Percentiles rank a stretch among this genome's conserved stretches.
Conservation (phyloP, 345 rosid species). For the Rhizophora mangle region DNA sequence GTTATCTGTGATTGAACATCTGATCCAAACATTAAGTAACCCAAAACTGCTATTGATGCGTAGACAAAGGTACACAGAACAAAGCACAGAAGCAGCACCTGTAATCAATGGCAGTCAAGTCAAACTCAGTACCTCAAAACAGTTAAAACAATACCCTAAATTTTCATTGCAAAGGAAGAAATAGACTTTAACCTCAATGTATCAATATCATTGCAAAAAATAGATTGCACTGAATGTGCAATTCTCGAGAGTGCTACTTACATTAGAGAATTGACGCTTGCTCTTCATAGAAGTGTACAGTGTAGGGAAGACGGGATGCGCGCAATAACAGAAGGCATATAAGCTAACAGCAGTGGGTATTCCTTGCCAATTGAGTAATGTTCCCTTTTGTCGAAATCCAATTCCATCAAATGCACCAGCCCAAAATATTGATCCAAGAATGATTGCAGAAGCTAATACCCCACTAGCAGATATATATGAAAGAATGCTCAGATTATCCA, state of each 20-base stretch:
- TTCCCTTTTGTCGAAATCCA: slow-evolving; percentile 56
- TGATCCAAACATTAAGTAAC: slow-evolving; percentile 27
- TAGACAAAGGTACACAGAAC: slow-evolving; percentile 14
- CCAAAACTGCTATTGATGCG: slow-evolving; percentile 28
- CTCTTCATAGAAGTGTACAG: slow-evolving; percentile 76
- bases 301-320: slow-evolving; percentile 88
- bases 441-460: slow-evolving; percentile 70
- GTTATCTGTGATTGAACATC: slow-evolving; percentile 28
- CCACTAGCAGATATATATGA: slow-evolving; percentile 90
- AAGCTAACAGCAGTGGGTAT: slow-evolving; percentile 74
- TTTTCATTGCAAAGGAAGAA: background rate
- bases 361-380: slow-evolving; percentile 46
- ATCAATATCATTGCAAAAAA: background rate
- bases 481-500: slow-evolving; percentile 68
- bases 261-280: slow-evolving; percentile 72
- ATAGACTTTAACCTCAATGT: background rate
- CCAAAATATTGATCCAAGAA: slow-evolving; percentile 66
- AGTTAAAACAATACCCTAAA: background rate
- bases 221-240: background rate
- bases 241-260: slow-evolving; percentile 31
- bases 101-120: slow-evolving; percentile 1
- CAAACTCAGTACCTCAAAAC: background rate
- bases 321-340: slow-evolving; percentile 86
- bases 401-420: slow-evolving; percentile 69
- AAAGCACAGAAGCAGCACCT: slow-evolving; percentile 29